These are phyloP conservation scores for Picochlorum sp. DNA, from an alignment of 139 green algal genomes.

Conservation along the genomic window DNA sequence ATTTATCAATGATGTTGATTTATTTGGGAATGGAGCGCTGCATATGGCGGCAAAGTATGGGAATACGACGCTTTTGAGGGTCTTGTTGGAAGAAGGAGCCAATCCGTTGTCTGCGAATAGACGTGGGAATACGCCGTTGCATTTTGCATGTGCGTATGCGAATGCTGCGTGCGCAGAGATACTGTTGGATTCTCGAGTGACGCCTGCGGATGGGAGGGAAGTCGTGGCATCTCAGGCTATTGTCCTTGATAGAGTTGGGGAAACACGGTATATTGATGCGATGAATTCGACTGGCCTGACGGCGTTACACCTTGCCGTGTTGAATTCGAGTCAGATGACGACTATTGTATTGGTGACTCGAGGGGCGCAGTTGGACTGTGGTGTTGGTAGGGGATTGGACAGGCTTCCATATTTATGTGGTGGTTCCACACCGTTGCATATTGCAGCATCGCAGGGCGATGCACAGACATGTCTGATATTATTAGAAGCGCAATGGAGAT, in stretches of 20 bases:
- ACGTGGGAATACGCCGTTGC: conserved; percentile 3
- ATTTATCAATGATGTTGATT: conserved; percentile 9
- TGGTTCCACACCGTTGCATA: conserved; percentile 14
- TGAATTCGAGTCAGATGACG: neutral
- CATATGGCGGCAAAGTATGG: conserved; percentile 5
- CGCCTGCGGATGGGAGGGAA: neutral
- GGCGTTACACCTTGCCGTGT: conserved; percentile 6
- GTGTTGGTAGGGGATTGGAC: conserved; percentile 4
- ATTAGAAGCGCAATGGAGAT: conserved; percentile 8
- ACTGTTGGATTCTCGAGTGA: conserved; percentile 4
- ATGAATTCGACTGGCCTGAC: conserved; percentile 6
- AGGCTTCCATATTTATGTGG: conserved; percentile 14
- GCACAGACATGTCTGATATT: conserved; percentile 8
- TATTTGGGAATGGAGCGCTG: conserved; percentile 12
- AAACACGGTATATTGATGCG: conserved; percentile 10
- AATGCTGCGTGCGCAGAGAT: conserved; percentile 5
- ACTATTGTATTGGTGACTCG: neutral
- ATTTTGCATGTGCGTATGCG: conserved; percentile 5
- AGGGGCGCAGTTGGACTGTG: conserved; percentile 7
- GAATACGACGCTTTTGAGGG: neutral
- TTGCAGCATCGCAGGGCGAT: conserved; percentile 14
- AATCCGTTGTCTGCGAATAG: neutral
- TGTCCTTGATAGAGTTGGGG: conserved; percentile 6
- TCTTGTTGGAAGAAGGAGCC: conserved; percentile 18
- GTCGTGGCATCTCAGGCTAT: neutral